These are phyloP conservation scores for Kwoniella bestiolae DNA, from an alignment of 768 basidiomycete species.

Conservation along the genomic window DNA sequence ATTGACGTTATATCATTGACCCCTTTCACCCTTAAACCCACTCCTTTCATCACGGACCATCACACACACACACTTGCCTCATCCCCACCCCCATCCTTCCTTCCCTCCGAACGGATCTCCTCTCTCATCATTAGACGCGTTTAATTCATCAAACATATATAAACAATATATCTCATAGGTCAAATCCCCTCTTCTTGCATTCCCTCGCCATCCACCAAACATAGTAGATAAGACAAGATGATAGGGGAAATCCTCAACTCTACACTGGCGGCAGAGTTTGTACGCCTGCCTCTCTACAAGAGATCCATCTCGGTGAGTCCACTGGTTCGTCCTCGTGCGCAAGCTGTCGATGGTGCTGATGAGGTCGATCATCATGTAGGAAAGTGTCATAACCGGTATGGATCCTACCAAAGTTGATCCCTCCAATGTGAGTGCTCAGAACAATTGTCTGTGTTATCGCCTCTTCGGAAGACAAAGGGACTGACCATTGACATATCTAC, in stretches of 20 bases:
- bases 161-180: not conserved
- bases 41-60: constrained; percentile 6
- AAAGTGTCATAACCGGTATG: constrained; percentile 68
- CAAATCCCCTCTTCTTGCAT: not conserved
- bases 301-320: constrained; percentile 21
- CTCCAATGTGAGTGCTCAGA: constrained; percentile 73
- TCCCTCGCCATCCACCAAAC: not conserved
- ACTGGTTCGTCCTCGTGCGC: not conserved
- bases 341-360: not conserved
- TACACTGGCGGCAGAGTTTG: constrained; percentile 7
- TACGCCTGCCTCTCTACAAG: constrained; percentile 1
- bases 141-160: not conserved
- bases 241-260: not conserved
- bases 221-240: not conserved
- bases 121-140: not conserved
- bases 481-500: no score
- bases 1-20: not conserved
- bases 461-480: no score
- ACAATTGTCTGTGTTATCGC: no score
- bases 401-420: constrained; percentile 70
- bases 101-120: not conserved
- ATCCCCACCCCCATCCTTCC: not conserved
- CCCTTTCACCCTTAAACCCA: not conserved
- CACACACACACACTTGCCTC: not conserved
- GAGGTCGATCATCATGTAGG: constrained; percentile 20